phyloP scores from a whole-genome alignment of 2,329 filamentous ascomycete genomes.

The Ophiostoma piceae region DNA sequence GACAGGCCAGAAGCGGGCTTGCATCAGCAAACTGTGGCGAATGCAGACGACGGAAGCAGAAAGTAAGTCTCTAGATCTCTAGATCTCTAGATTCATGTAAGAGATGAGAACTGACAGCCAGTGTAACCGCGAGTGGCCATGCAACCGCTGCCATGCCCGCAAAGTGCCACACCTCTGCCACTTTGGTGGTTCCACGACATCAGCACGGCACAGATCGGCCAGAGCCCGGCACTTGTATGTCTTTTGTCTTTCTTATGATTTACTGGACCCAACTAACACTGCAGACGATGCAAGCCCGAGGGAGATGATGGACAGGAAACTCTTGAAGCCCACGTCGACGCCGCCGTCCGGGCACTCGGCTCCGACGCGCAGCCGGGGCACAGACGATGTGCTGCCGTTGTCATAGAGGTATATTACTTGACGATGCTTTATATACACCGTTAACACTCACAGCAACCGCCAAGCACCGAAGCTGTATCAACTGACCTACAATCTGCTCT shows the following conservation, averaged over 20 bases:
- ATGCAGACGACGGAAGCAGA: slow-evolving; percentile 48
- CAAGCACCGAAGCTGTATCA: background rate
- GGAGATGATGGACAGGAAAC: background rate
- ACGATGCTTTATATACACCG: background rate
- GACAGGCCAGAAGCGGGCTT: background rate
- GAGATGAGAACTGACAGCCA: slow-evolving; percentile 27
- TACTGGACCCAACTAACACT: background rate
- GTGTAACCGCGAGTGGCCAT: slow-evolving; percentile 48
- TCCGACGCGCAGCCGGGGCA: background rate
- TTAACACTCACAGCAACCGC: background rate
- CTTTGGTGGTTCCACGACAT: slow-evolving; percentile 33
- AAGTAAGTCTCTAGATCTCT: slow-evolving; percentile 33
- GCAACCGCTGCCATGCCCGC: slow-evolving; percentile 45
- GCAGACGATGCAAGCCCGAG: background rate
- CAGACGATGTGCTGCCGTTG: background rate
- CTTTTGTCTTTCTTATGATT: background rate
- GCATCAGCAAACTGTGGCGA: slow-evolving; percentile 37
- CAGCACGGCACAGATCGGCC: background rate
- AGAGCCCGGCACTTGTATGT: background rate
- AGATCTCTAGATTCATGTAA: background rate
- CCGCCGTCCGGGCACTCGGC: background rate
- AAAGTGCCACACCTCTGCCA: slow-evolving; percentile 46
- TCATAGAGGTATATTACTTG: background rate
- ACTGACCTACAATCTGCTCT: background rate
- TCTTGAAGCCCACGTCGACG: background rate